These are phyloP conservation scores for Lizanozyma gosingica DNA, from an alignment of 1,139 yeast species.

Conservation along the genomic window DNA sequence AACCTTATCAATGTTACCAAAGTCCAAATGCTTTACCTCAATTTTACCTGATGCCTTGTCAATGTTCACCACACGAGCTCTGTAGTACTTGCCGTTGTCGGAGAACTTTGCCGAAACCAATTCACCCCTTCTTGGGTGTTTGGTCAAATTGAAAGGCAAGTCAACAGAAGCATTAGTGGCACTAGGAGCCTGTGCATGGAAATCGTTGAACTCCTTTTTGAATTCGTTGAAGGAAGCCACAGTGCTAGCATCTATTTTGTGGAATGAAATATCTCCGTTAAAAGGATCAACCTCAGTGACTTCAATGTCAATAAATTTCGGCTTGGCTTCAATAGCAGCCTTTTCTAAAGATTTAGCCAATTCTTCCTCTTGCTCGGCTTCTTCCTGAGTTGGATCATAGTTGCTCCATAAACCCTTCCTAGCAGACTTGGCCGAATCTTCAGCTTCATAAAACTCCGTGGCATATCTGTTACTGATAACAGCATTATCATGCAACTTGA, in stretches of 20 bases:
- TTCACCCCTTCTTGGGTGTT: constrained; percentile 49
- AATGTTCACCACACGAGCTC: constrained; percentile 47
- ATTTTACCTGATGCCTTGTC: constrained; percentile 40
- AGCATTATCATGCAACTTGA: constrained; percentile 57
- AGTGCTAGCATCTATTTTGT: constrained; percentile 30
- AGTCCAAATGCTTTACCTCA: constrained; percentile 56
- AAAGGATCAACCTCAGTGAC: constrained; percentile 40
- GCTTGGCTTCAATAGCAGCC: constrained; percentile 18
- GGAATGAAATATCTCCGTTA: constrained; percentile 49
- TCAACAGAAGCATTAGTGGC: constrained; percentile 32
- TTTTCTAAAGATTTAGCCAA: not conserved
- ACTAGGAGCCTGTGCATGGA: constrained; percentile 32
- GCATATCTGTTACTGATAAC: constrained; percentile 49
- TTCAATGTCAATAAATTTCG: constrained; percentile 53
- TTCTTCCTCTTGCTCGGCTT: constrained; percentile 16
- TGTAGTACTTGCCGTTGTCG: constrained; percentile 48
- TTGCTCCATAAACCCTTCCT: constrained; percentile 62
- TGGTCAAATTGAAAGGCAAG: constrained; percentile 36
- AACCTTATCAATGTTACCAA: constrained; percentile 51
- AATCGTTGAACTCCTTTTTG: constrained; percentile 38
- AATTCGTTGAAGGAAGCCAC: constrained; percentile 29
- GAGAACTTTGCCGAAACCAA: constrained; percentile 49
- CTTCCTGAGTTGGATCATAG: constrained; percentile 36
- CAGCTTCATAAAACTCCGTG: constrained; percentile 49
- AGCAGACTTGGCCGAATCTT: constrained; percentile 46